Base-by-base conservation (phyloP, 768 basidiomycete genomes). In the Lepiota subincarnata region DNA sequence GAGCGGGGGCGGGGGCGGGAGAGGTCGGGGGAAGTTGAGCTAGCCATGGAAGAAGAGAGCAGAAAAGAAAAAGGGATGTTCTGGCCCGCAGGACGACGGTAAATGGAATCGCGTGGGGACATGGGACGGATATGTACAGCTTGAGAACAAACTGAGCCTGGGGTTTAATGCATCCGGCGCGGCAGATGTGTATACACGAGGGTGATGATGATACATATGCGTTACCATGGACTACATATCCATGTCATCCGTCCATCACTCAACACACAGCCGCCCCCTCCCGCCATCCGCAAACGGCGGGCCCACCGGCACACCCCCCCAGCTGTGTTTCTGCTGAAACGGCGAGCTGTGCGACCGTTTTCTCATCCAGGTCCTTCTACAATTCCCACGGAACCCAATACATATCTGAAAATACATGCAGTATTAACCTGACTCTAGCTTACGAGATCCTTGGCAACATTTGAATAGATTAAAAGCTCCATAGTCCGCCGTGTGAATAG, bases 401-500 rank as follows among this genome's bases (percentile, higher is more conserved):
- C 45, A 53, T 19, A 20, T 10, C 24, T 31, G 4, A 31, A 7
- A 47, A 4, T 47, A 39, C 45, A 53, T 20, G 45, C 36, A 38
- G 41, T 47, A 54, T 48, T 54, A 53, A 53, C 52, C 43, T 46
- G 46, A 28, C n/a, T n/a, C 6, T 54, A 54, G 22, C 39, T 46
- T 54, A 54, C 28, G 28, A 46, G 37, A 53, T 53, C 52, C 35
- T 31, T 35, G 26, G 42, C 37, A 41, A 24, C 31, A 31, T 31
- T 31, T 31, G 20, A 46, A 48, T 48, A 38, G 14, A 54, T n/a
- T 41, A 19, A 31, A 26, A 39, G 14, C 14, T 40, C n/a, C 22
- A 40, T 19, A 31, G 18, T 36, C 41, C 45, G 47, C 8, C 19
- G 7, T 13, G 22, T 6, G 11, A 10, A 20, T 19, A 34, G 13